A percentile compares a stretch with the other conserved stretches of the same genome.
Conservation (phyloP, 108 stramenopile species). For the Schizochytrium sp. region DNA sequence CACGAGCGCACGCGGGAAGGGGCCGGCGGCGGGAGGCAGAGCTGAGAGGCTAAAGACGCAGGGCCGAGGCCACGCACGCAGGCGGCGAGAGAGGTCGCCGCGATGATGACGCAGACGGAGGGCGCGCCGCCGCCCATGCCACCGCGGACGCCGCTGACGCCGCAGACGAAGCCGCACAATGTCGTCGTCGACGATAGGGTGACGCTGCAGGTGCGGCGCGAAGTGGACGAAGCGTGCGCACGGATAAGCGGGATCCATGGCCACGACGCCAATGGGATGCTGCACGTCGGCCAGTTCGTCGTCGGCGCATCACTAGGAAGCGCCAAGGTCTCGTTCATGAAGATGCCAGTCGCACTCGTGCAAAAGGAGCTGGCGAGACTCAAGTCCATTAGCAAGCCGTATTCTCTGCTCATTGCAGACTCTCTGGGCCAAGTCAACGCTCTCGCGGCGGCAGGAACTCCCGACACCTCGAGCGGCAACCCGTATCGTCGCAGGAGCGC, state of each 20-base stretch:
- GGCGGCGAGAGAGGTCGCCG: too few relatives aligned
- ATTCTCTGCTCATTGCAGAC: background rate
- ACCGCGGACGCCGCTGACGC: background rate
- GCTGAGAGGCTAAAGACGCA: too few relatives aligned
- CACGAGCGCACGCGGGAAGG: too few relatives aligned
- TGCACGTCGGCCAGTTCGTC: background rate
- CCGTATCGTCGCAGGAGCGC: background rate
- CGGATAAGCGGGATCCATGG: background rate
- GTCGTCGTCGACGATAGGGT: background rate
- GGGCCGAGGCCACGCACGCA: too few relatives aligned
- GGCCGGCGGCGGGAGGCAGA: too few relatives aligned
- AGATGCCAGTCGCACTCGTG: background rate
- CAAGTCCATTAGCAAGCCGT: background rate
- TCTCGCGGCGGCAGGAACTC: background rate
- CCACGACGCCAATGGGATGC: background rate
- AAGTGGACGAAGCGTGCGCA: background rate
- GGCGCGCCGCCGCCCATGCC: background rate
- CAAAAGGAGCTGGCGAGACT: background rate
- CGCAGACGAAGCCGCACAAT: background rate
- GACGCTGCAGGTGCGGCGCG: background rate
- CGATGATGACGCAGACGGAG: background rate
- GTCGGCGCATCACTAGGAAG: slow-evolving; percentile 2
- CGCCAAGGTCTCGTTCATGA: background rate
- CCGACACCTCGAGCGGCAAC: background rate
- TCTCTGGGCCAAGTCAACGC: background rate